Conservation (phyloP, 108 stramenopile species). For the Cyclotella distinguenda region DNA sequence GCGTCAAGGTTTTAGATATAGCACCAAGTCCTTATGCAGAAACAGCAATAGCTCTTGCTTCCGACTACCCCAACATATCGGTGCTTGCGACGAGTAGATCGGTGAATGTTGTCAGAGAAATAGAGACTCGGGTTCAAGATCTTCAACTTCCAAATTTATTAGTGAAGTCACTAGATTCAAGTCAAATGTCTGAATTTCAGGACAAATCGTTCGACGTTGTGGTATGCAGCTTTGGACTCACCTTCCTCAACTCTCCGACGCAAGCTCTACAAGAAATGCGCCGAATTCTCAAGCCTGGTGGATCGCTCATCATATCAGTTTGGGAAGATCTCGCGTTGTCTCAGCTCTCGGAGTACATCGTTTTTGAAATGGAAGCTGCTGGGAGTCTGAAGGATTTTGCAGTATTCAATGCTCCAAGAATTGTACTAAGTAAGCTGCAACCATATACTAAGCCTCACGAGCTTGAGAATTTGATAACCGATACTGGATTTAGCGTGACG, state of each 20-base stretch:
- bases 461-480: conserved; percentile 24
- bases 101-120: conserved; percentile 18
- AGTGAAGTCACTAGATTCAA: conserved; percentile 15
- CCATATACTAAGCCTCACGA: conserved; percentile 30
- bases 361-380: conserved; percentile 21
- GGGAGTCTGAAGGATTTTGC: conserved; percentile 27
- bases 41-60: conserved; percentile 22
- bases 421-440: conserved; percentile 11
- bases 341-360: conserved; percentile 19
- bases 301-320: conserved; percentile 32
- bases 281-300: conserved; percentile 38
- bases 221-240: conserved; percentile 35
- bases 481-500: conserved; percentile 21
- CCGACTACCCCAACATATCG: conserved; percentile 18
- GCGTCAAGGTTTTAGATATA: conserved; percentile 20
- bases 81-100: conserved; percentile 31
- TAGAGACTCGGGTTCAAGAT: conserved; percentile 5
- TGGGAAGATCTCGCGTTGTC: conserved; percentile 34
- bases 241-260: conserved; percentile 29
- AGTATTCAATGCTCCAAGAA: background rate
- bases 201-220: conserved; percentile 42
- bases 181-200: conserved; percentile 5
- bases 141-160: conserved; percentile 15
- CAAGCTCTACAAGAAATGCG: conserved; percentile 22
- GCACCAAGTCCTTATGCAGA: conserved; percentile 30